Percentiles rank a stretch among this genome's conserved stretches.
phyloP scores from a whole-genome alignment of 202 grass and related monocot species.

The Hordeum pubiflorum region DNA sequence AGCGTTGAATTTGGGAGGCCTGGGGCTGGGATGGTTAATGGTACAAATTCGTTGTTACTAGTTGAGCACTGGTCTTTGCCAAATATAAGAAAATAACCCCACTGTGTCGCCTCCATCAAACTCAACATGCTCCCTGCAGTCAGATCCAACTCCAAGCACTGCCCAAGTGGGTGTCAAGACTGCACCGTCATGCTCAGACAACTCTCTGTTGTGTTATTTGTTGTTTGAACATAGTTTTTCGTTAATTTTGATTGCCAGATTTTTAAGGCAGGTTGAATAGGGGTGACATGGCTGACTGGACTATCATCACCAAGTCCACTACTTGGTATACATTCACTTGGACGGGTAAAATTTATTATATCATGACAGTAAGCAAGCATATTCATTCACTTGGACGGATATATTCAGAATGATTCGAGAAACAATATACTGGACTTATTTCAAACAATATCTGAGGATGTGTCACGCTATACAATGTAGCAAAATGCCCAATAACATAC shows the following conservation, averaged over 20 bases:
- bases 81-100: neutral
- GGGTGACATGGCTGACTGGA: neutral
- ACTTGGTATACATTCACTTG: neutral
- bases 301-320: neutral
- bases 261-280: neutral
- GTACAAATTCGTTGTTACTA: neutral
- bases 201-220: neutral
- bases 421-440: neutral
- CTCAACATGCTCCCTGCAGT: neutral
- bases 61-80: neutral
- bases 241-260: too few species aligned
- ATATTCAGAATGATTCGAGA: neutral
- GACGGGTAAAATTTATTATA: neutral
- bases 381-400: neutral
- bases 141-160: neutral
- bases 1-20: too few species aligned
- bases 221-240: neutral
- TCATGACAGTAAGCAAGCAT: neutral
- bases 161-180: neutral
- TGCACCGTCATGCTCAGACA: neutral
- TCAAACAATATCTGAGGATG: neutral
- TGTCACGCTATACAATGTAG: neutral
- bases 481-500: conserved; percentile 24
- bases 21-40: neutral
- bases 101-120: neutral